Conservation (phyloP, 2,329 filamentous ascomycete species). For the Aspergillus pseudoviridinutans region DNA sequence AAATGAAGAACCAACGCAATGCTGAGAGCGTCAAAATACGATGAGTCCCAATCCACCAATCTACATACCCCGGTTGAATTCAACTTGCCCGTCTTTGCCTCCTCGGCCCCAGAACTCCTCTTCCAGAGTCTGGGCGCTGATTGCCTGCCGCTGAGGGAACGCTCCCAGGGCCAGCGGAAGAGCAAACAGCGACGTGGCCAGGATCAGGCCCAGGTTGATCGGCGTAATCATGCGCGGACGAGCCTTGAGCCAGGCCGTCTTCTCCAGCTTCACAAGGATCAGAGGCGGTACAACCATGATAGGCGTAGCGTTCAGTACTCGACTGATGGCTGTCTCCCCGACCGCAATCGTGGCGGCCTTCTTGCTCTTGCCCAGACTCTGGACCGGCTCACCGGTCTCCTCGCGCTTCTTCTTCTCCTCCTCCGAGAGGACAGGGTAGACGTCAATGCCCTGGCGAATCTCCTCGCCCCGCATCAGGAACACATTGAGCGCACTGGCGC, state of each 20-base stretch:
- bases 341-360: conserved; percentile 87
- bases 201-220: conserved; percentile 81
- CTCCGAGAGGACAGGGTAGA: conserved; percentile 76
- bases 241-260: conserved; percentile 73
- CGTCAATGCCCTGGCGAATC: conserved; percentile 86
- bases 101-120: conserved; percentile 79
- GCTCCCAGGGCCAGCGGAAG: conserved; percentile 84
- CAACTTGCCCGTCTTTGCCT: conserved; percentile 76
- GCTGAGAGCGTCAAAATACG: conserved; percentile 2
- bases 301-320: conserved; percentile 89
- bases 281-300: conserved; percentile 96
- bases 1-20: neutral
- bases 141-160: conserved; percentile 86
- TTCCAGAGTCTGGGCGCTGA: conserved; percentile 72
- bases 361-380: conserved; percentile 78
- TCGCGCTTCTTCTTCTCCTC: conserved; percentile 63
- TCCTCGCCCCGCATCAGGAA: conserved; percentile 98
- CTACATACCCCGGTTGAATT: conserved; percentile 93
- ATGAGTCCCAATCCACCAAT: neutral
- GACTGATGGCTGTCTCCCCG: conserved; percentile 83
- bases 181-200: conserved; percentile 81
- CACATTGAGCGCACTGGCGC: conserved; percentile 86
- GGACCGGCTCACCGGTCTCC: conserved; percentile 60
- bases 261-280: conserved; percentile 78
- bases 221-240: conserved; percentile 74